Evolutionary conservation across 352 stramenopile species (phyloP).

Genomic region (Phytophthora quininea): DNA sequence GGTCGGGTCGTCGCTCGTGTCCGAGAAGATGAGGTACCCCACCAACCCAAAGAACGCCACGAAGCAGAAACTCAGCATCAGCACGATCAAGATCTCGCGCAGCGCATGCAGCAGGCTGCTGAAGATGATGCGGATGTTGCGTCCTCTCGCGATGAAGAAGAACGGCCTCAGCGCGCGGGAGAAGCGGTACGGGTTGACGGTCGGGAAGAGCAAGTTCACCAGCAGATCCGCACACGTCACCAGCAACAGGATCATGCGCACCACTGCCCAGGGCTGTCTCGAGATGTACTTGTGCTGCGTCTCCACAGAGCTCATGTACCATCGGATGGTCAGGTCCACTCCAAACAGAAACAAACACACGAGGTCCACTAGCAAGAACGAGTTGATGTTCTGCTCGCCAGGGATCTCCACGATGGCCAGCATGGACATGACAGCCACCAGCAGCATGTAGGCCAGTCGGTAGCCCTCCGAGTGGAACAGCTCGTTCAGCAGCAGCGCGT

Average conservation of each 20-base stretch:
- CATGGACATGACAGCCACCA: constrained; percentile 66
- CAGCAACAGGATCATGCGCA: constrained; percentile 61
- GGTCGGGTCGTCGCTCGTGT: constrained; percentile 51
- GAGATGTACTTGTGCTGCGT: constrained; percentile 81
- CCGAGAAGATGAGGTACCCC: constrained; percentile 80
- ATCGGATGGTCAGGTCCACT: constrained; percentile 72
- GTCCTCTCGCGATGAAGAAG: constrained; percentile 78
- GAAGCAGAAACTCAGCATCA: constrained; percentile 75
- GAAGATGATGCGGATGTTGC: constrained; percentile 88
- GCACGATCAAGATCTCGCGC: constrained; percentile 72
- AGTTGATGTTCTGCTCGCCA: constrained; percentile 52
- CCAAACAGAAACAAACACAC: constrained; percentile 68
- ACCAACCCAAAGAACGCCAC: constrained; percentile 81
- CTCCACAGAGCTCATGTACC: constrained; percentile 84
- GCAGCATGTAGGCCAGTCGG: constrained; percentile 68
- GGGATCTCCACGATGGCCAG: constrained; percentile 74
- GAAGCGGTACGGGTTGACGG: constrained; percentile 65
- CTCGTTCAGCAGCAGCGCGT: constrained; percentile 69
- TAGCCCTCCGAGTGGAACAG: constrained; percentile 82
- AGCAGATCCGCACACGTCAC: constrained; percentile 62
- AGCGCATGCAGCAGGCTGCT: constrained; percentile 79
- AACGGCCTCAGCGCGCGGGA: constrained; percentile 74
- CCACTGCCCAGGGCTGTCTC: constrained; percentile 76
- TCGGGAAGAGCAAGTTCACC: constrained; percentile 52
- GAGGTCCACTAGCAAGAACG: constrained; percentile 67